Percentiles rank a stretch among this genome's conserved stretches.
Conservation (phyloP, 2,329 filamentous ascomycete genomes). For the Hymenoscyphus fructigenus region DNA sequence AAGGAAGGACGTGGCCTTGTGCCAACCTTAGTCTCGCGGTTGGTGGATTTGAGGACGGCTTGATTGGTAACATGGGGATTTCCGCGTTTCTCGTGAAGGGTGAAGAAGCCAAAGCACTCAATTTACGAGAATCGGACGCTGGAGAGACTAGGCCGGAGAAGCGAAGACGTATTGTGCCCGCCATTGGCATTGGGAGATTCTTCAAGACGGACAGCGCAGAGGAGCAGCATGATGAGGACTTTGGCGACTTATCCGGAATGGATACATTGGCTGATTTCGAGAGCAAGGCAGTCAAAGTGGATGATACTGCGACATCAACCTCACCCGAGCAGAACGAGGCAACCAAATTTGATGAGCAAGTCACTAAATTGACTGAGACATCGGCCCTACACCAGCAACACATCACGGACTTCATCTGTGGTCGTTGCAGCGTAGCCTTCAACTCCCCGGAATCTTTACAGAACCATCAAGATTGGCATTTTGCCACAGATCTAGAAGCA, state of each 20-base stretch:
- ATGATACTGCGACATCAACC: constrained; percentile 17
- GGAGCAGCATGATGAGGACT: constrained; percentile 33
- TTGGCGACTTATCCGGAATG: constrained; percentile 27
- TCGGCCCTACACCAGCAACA: constrained; percentile 37
- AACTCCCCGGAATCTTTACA: constrained; percentile 56
- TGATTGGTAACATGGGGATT: constrained; percentile 82
- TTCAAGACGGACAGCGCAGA: constrained; percentile 33
- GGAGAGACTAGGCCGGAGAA: constrained; percentile 32
- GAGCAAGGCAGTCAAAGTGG: constrained; percentile 13
- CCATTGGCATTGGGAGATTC: constrained; percentile 33
- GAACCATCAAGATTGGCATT: constrained; percentile 92
- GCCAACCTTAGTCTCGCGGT: constrained; percentile 86
- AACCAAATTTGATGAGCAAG: constrained; percentile 30
- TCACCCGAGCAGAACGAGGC: constrained; percentile 30
- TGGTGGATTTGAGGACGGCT: constrained; percentile 86
- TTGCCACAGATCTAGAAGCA: constrained; percentile 81
- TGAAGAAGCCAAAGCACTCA: constrained; percentile 59
- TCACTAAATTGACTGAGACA: constrained; percentile 21
- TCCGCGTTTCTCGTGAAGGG: constrained; percentile 80
- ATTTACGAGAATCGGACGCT: constrained; percentile 19
- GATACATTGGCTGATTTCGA: constrained; percentile 19
- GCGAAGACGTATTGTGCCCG: constrained; percentile 31
- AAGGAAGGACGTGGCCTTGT: constrained; percentile 86
- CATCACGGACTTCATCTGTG: constrained; percentile 51
- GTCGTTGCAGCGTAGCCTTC: constrained; percentile 64